Evolutionary conservation across 2,329 filamentous ascomycete genomes (phyloP), one percentile per base, ranked within the genome.

Genomic region (Monilinia laxa): DNA sequence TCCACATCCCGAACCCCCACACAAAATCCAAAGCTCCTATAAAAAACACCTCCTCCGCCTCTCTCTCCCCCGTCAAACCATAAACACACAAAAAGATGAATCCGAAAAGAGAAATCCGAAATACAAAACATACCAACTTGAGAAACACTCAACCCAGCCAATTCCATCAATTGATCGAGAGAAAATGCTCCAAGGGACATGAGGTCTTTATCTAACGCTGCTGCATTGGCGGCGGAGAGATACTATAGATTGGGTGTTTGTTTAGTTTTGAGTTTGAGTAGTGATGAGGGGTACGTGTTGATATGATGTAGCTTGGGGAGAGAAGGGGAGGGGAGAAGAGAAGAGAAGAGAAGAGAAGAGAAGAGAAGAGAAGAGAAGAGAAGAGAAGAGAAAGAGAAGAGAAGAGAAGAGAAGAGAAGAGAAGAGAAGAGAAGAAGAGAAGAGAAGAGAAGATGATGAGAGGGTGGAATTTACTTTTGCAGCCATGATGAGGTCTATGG

Each of bases 101-200:
- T 28, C 51, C 38, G 28, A 51, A 20, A 2, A 60, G 9, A 12
- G 38, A 31, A 55, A 12, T 12, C 38, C 25, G 31, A 62, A 62
- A 68, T 18, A 28, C 28, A 25, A 12, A 58, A 35, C 81, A 67
- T 76, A 93, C 92, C 88, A 62, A 90, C 93, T 82, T 98, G 93
- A 16, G 94, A 94, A 35, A 98, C 93, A 0, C 93, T 93, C 0
- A 99, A 84, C 0, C 95, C 95, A 54, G 95, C 95, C 10, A 99
- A 81, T 77, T 98, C 95, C 95, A 99, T 98, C 59, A 99, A 82
- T 79, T 99, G 95, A 76, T 98, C 95, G 65, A 99, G 85, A 14
- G 92, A 96, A 80, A 97, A 99, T 11, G 91, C 93, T 0, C 88
- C 87, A 14, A 86, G 85, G 76, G 87, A 91, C 93, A 99, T 98